These are phyloP conservation scores for Evansstolkia leycettana DNA, from an alignment of 495 filamentous ascomycete genomes.

Conservation along the genomic window DNA sequence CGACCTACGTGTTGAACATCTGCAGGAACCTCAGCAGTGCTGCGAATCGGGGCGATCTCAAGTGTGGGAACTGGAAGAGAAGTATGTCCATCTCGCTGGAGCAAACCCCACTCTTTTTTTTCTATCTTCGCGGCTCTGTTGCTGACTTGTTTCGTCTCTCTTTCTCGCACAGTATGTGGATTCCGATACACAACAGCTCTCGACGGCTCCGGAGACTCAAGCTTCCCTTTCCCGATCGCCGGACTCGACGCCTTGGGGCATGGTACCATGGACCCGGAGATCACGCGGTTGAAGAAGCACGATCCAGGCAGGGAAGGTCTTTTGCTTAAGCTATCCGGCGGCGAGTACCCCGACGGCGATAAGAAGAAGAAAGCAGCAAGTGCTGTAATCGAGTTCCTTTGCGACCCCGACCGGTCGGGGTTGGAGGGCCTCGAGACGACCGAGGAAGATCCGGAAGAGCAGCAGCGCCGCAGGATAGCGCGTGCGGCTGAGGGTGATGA, in stretches of 20 bases:
- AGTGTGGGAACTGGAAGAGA: conserved; percentile 43
- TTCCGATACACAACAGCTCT: conserved; percentile 41
- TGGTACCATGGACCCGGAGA: conserved; percentile 44
- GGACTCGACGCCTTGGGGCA: conserved; percentile 47
- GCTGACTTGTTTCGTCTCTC: conserved; percentile 1
- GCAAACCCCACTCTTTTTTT: background rate
- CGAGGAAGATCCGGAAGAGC: conserved; percentile 19
- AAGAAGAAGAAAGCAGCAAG: conserved; percentile 38
- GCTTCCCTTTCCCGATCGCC: conserved; percentile 54
- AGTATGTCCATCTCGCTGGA: conserved; percentile 17
- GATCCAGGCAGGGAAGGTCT: conserved; percentile 59
- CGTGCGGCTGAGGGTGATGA: conserved; percentile 14
- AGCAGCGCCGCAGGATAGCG: conserved; percentile 14
- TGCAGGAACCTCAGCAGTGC: conserved; percentile 52
- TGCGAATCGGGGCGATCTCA: conserved; percentile 47
- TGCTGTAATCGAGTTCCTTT: conserved; percentile 76
- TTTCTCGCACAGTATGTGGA: conserved; percentile 65
- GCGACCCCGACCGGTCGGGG: conserved; percentile 55
- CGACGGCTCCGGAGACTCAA: conserved; percentile 23
- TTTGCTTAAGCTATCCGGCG: conserved; percentile 56
- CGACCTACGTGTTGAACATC: conserved; percentile 81
- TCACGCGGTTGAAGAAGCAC: conserved; percentile 47
- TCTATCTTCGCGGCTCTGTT: background rate
- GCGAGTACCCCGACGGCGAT: conserved; percentile 36
- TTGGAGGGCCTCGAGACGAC: conserved; percentile 46